Base-by-base conservation (phyloP, 1,139 yeast species). In the Suhomyces wounanorum region DNA sequence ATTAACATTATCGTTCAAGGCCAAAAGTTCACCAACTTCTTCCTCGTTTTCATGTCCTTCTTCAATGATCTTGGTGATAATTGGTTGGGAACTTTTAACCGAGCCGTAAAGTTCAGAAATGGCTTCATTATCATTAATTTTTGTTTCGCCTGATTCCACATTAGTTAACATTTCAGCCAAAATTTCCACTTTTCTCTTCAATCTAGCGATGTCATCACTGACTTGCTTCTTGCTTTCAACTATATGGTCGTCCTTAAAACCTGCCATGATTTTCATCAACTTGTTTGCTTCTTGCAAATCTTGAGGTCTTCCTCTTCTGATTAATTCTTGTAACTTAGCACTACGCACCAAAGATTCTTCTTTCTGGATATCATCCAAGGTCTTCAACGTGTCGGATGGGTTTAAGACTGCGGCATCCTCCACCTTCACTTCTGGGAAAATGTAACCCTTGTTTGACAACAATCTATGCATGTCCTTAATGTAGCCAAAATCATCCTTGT, bases 251-350 rank as follows among this genome's bases (percentile, higher is more conserved):
- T 89, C 95, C 69, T 87, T 87, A 73, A 89, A 94, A 3, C 99
- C 99, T 9, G 99, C 96, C 97, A 94, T 92, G 59, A 94, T 85
- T 66, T 92, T 91, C 99, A 94, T 95, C 67, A 94, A 79, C 60
- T 88, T 89, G 68, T 94, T 94, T 38, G 99, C 99, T 68, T 94
- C 99, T 63, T 88, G 91, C 64, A 94, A 81, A 69, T 94, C 99
- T 57, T 87, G 89, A 2, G 99, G 98, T 67, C 90, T 88, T 31
- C 99, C 99, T 63, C 98, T 82, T 71, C 98, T 85, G 57, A 94
- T 88, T 57, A 94, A 79, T 67, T 95, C 99, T 70, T 95, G 99
- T 56, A 94, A 79, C 70, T 95, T 95, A 16, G 99, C 99, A 57
- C 90, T 83, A 64, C 92, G 97, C 1, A 96, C 97, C 50, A 90